Base-by-base conservation (phyloP, 202 grass and related monocot species). In the Cymbopogon flexuosus region DNA sequence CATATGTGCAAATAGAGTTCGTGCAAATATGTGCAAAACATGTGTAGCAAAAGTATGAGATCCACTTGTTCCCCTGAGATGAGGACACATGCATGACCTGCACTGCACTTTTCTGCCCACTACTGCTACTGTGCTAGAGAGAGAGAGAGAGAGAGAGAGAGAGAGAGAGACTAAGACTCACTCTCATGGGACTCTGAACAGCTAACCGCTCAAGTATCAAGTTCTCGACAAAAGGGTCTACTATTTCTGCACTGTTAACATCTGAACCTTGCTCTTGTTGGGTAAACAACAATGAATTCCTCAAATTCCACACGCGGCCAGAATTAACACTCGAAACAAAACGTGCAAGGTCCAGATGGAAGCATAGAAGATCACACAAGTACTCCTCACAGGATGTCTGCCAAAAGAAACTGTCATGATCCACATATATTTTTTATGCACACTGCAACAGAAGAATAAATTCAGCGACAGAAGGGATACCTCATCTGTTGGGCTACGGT, bases 341-440 rank as follows among this genome's bases (percentile, higher is more conserved):
- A 69, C 81, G 78, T 69, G 94, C 88, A 82, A 97, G 79, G 91
- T 97, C 94, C 54, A 97, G 88, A 84, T 87, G 89, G 73, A 97
- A 97, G 84, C 94, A 97, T 81, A 97, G 87, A 82, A 94, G 87
- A 87, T 97, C 92, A 41, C 94, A 97, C 62, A 94, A 79, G 88
- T 94, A 83, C 82, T 94, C 92, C 83, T 94, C 85, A 12, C 88
- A 93, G 62, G 92, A 88, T 71, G 81, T 74, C 91, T 97, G 89
- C 83, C 33, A 84, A 97, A 27, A 81, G 22, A 89, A 84, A 57
- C 18, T 57, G 76, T 85, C 81, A 88, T 8, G 19, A 57, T 47
- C 62, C 33, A 76, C 57, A 40, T 45, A 47, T 65, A 57, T 60
- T 76, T 76, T 85, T 75, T 41, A 15, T 19, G 56, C 45, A 58